Evolutionary conservation across 129 eudicot species (phyloP).

Genomic region (Saussurea involucrata): DNA sequence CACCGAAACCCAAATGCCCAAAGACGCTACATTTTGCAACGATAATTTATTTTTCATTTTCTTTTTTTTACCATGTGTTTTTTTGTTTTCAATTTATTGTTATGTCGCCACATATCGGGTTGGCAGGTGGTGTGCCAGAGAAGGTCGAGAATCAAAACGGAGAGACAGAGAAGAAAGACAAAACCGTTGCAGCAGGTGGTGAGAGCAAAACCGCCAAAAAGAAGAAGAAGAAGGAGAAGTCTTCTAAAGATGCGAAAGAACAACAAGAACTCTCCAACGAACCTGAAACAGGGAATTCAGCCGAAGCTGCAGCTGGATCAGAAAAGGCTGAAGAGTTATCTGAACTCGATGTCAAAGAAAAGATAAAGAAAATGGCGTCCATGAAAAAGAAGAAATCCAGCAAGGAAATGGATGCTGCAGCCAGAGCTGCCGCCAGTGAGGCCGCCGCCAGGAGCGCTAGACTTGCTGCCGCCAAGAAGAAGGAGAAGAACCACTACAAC

Average conservation of each 20-base stretch:
- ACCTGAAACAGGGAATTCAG: conserved; percentile 30
- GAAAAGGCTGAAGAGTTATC: conserved; percentile 57
- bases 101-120: background rate
- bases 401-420: conserved; percentile 85
- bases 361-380: conserved; percentile 74
- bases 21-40: background rate
- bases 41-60: background rate
- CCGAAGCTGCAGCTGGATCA: conserved; percentile 37
- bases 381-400: conserved; percentile 83
- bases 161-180: conserved; percentile 61
- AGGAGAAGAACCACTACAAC: conserved; percentile 96
- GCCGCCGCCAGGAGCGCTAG: conserved; percentile 95
- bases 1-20: too few relatives aligned
- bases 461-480: conserved; percentile 92
- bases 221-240: conserved; percentile 88
- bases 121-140: conserved; percentile 47
- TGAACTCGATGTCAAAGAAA: conserved; percentile 68
- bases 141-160: conserved; percentile 48
- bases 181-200: conserved; percentile 32
- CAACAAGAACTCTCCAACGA: conserved; percentile 49
- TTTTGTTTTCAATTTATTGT: background rate
- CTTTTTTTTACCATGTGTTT: background rate
- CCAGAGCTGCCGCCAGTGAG: conserved; percentile 78
- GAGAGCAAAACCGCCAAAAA: conserved; percentile 82
- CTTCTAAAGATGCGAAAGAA: conserved; percentile 63